Base-by-base conservation (phyloP, 257 asterid genomes). In the Solanum chaucha region DNA sequence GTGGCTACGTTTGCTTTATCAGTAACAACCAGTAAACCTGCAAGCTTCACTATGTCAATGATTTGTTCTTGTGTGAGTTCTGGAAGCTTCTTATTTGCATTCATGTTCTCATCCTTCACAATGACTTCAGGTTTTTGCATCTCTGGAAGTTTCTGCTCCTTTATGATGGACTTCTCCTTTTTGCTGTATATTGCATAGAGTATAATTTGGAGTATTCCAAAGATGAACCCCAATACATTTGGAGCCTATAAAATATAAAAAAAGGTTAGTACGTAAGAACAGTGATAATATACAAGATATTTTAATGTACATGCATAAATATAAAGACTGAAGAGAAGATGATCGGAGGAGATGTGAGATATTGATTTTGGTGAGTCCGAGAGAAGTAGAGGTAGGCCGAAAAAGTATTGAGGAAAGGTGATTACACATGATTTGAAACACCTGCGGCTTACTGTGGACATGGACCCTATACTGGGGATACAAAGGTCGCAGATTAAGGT, bases 131-230 rank as follows among this genome's bases (percentile, higher is more conserved):
- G 22, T 26, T 34, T 67, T 72, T 87, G 86, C 8, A 85, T 83
- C 48, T 65, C 89, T 3, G 86, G 82, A 19, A 87, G 82, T 83
- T 89, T 88, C 84, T 89, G 88, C 61, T 72, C 87, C 75, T 36
- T 87, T 51, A 20, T 1, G 8, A 11, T 2, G 17, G 20, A 81
- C 48, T 87, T 86, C 86, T 91, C 88, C 22, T 68, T 13, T 6
- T 88, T 91, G 84, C 68, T 89, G 91, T 92, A 94, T 32, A 92
- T 82, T 10, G 78, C 19, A 44, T 94, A 94, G 8, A 94, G 93
- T 59, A 88, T 90, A 89, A 94, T 94, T 89, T 94, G 95, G 8
- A 94, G 82, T 84, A 93, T 88, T 22, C 97, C 95, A 4, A 94
- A 91, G 44, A 64, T 40, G 88, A 94, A 94, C 0, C 97, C 97